Evolutionary conservation across 2,329 filamentous ascomycete genomes (phyloP).

Genomic region (Geosmithia flava): DNA sequence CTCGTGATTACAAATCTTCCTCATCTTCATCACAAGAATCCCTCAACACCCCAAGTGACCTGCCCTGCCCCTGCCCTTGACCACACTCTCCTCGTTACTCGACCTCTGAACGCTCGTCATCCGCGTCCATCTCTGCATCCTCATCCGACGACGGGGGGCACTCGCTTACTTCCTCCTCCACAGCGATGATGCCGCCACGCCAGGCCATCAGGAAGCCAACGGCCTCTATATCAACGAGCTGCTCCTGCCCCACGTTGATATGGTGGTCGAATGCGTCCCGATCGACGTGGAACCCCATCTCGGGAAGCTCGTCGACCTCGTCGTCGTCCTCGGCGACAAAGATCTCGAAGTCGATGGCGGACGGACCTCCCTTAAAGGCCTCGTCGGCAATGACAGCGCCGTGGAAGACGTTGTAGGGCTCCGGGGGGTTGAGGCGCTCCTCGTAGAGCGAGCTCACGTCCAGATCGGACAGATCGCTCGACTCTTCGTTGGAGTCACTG

Average conservation of each 20-base stretch:
- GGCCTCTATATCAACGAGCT: conserved; percentile 13
- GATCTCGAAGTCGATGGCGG: conserved; percentile 15
- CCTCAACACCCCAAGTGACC: too few species aligned
- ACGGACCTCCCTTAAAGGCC: not conserved
- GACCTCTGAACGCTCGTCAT: too few species aligned
- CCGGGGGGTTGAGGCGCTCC: too few species aligned
- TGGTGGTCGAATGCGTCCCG: conserved; percentile 11
- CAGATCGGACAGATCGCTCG: not conserved
- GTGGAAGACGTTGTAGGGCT: conserved; percentile 11
- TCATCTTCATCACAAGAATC: too few species aligned
- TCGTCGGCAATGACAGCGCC: conserved; percentile 11
- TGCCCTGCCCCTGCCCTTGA: too few species aligned
- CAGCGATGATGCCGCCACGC: not conserved
- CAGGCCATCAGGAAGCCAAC: not conserved
- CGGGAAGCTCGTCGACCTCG: conserved; percentile 11
- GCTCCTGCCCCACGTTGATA: conserved; percentile 6
- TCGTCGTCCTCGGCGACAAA: conserved; percentile 14
- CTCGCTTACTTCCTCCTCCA: too few species aligned
- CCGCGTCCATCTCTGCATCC: too few species aligned
- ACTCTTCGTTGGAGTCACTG: too few species aligned
- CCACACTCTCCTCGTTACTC: too few species aligned
- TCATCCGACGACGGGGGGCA: too few species aligned
- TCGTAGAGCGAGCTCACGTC: too few species aligned
- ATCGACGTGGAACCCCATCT: conserved; percentile 17
- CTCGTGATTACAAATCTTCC: too few species aligned